phyloP scores from a whole-genome alignment of 2,329 filamentous ascomycete species.

The Pseudogymnoascus sp. region DNA sequence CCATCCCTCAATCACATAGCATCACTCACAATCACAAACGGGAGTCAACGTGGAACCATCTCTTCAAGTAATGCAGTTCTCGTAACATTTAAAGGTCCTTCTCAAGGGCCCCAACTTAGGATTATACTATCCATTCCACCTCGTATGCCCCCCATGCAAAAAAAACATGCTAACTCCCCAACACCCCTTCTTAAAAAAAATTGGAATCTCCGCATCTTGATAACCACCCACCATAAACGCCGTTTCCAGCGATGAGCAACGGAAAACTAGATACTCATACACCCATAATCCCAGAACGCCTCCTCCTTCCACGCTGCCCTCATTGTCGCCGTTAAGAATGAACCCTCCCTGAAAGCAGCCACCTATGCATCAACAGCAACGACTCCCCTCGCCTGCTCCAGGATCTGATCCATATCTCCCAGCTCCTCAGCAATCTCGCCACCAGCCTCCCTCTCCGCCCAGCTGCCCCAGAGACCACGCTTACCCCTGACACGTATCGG shows the following conservation, averaged over 20 bases:
- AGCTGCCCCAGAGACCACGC: slow-evolving; percentile 90
- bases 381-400: slow-evolving; percentile 8
- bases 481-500: slow-evolving; percentile 81
- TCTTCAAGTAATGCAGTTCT: neutral
- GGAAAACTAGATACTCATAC: neutral
- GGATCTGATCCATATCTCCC: slow-evolving; percentile 4
- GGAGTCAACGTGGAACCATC: neutral
- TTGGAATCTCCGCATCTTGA: slow-evolving; percentile 1
- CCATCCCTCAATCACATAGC: neutral
- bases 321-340: slow-evolving; percentile 1
- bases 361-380: neutral
- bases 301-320: neutral
- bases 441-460: slow-evolving; percentile 72
- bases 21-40: neutral
- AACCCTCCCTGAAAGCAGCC: neutral
- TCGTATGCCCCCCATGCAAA: neutral
- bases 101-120: neutral
- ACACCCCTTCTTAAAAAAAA: slow-evolving; percentile 6
- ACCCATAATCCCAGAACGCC: slow-evolving; percentile 5
- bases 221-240: neutral
- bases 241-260: slow-evolving; percentile 9
- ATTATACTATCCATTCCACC: neutral
- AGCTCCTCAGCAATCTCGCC: slow-evolving; percentile 41
- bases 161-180: neutral
- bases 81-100: neutral